A percentile compares a stretch with the other conserved stretches of the same genome.
Conservation (phyloP, 2,329 filamentous ascomycete species). For the Epichloe scottii region DNA sequence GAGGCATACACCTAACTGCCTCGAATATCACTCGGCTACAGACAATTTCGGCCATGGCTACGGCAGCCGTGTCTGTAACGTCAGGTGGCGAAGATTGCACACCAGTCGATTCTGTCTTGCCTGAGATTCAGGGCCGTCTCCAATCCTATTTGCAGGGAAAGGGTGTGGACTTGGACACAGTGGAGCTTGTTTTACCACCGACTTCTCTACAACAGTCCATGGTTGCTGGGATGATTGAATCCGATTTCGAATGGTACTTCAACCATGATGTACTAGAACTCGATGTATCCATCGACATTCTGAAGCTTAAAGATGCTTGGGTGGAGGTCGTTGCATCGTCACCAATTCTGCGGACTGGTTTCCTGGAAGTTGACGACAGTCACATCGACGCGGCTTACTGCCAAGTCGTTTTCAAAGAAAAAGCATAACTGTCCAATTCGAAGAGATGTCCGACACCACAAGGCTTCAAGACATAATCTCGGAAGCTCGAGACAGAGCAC, state of each 20-base stretch:
- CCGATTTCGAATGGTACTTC: constrained; percentile 65
- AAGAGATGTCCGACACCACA: constrained; percentile 15
- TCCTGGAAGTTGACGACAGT: constrained; percentile 52
- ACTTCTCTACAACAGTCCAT: constrained; percentile 83
- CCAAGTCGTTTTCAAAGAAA: constrained; percentile 30
- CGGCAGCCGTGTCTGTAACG: constrained; percentile 28
- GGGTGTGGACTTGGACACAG: constrained; percentile 22
- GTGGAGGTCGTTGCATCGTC: constrained; percentile 41
- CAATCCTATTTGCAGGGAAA: constrained; percentile 22
- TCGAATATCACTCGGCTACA: constrained; percentile 64
- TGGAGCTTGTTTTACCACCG: constrained; percentile 55
- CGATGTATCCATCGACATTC: constrained; percentile 36
- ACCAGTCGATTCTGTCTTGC: background rate
- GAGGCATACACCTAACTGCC: constrained; percentile 50
- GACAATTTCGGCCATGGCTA: constrained; percentile 39
- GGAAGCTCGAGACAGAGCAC: constrained; percentile 25
- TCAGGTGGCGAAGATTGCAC: background rate
- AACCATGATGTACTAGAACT: constrained; percentile 70
- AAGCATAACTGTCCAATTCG: constrained; percentile 11
- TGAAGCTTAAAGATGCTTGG: constrained; percentile 50
- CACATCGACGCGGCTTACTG: constrained; percentile 37
- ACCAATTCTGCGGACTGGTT: constrained; percentile 65
- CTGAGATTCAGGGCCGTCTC: constrained; percentile 16
- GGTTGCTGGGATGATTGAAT: constrained; percentile 68
- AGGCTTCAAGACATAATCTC: constrained; percentile 25